These are phyloP conservation scores for Microascus cirrosus DNA, from an alignment of 2,329 filamentous ascomycete species.

Conservation along the genomic window DNA sequence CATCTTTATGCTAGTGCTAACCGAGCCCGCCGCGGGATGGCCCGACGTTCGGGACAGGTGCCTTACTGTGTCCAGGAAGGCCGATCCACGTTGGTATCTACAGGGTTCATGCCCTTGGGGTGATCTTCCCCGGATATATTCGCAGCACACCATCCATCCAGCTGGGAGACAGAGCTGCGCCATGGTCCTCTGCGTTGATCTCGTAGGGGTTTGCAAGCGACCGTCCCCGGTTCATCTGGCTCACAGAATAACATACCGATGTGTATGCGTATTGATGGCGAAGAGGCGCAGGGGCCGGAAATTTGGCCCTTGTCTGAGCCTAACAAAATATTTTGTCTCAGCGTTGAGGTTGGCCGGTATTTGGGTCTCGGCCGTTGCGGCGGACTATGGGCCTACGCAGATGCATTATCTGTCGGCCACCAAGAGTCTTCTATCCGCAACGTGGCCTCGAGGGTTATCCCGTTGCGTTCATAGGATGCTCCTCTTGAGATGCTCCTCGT, in stretches of 20 bases:
- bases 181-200: not conserved
- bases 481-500: too few relatives aligned
- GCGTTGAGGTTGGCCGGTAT: not conserved
- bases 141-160: not conserved
- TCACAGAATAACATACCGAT: not conserved
- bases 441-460: too few relatives aligned
- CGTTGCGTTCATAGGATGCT: too few relatives aligned
- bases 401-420: too few relatives aligned
- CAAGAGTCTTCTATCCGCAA: too few relatives aligned
- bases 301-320: not conserved
- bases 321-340: not conserved
- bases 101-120: not conserved
- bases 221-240: not conserved
- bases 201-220: not conserved
- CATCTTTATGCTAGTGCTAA: not conserved
- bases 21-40: not conserved
- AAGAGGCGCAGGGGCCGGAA: not conserved
- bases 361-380: not conserved
- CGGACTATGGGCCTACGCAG: too few relatives aligned
- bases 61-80: not conserved
- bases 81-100: not conserved
- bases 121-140: not conserved
- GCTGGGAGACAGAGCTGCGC: not conserved
- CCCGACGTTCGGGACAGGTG: not conserved
- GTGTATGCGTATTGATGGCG: not conserved